Percentiles rank a stretch among this genome's conserved stretches.
Conservation (phyloP, 1,139 yeast genomes). For the Insectozyma bohioensis region DNA sequence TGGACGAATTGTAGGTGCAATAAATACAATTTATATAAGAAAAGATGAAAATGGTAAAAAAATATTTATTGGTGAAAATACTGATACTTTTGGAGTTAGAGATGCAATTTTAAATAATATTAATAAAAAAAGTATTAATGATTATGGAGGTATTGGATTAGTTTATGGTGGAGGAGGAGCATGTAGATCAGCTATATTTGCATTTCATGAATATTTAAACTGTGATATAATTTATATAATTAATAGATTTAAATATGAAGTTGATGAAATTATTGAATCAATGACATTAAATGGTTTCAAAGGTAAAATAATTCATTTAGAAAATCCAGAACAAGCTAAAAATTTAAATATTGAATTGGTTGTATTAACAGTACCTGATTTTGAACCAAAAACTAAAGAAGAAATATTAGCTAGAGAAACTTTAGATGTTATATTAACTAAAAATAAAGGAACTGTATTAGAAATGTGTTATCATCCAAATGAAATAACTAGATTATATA, state of each 20-base stretch:
- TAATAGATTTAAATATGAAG: slow-evolving; percentile 25
- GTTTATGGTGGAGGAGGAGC: slow-evolving; percentile 38
- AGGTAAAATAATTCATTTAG: slow-evolving; percentile 22
- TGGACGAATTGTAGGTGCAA: slow-evolving; percentile 28
- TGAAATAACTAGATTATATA: slow-evolving; percentile 21
- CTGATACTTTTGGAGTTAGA: slow-evolving; percentile 29
- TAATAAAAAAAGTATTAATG: neutral
- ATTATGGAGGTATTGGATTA: slow-evolving; percentile 21
- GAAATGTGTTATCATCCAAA: slow-evolving; percentile 35
- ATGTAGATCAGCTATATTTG: slow-evolving; percentile 30
- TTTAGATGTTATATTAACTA: slow-evolving; percentile 20
- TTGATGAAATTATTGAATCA: slow-evolving; percentile 17
- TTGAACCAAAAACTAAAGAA: slow-evolving; percentile 19
- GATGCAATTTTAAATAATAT: slow-evolving; percentile 23
- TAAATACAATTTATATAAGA: slow-evolving; percentile 28
- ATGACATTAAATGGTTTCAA: slow-evolving; percentile 21
- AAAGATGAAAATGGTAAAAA: slow-evolving; percentile 13
- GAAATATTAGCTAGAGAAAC: slow-evolving; percentile 25
- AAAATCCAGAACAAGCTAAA: slow-evolving; percentile 22
- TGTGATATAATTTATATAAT: slow-evolving; percentile 25
- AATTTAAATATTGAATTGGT: slow-evolving; percentile 14
- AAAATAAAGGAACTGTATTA: slow-evolving; percentile 24
- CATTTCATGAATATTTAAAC: slow-evolving; percentile 22
- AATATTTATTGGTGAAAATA: slow-evolving; percentile 25
- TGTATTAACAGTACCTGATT: slow-evolving; percentile 29